These are phyloP conservation scores for Acacia crassicarpa DNA, from an alignment of 306 rosid species.

Conservation along the genomic window DNA sequence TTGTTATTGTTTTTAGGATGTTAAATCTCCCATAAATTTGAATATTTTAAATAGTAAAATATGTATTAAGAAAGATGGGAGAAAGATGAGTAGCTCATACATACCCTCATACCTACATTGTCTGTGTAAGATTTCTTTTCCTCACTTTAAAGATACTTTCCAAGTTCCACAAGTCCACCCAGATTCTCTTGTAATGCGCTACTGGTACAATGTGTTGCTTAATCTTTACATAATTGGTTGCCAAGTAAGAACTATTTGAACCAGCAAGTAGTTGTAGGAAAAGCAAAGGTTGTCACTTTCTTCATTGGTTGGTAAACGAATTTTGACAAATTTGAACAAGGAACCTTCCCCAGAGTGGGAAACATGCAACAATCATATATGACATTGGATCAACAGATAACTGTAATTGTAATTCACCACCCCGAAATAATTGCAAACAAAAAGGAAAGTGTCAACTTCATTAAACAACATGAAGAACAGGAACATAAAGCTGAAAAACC, in stretches of 20 bases:
- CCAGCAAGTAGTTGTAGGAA: slow-evolving; percentile 17
- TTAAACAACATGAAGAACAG: not conserved
- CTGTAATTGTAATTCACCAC: not conserved
- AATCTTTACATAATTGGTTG: slow-evolving; percentile 20
- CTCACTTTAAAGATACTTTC: not conserved
- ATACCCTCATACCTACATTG: not conserved
- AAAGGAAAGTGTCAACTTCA: not conserved
- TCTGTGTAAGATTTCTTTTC: not conserved
- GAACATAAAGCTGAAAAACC: not conserved
- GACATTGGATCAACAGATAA: not conserved
- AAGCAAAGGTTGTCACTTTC: slow-evolving; percentile 23
- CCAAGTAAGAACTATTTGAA: slow-evolving; percentile 19
- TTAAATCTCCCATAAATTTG: not conserved
- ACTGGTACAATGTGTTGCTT: slow-evolving; percentile 13
- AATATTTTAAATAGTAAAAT: not conserved
- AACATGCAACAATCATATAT: not conserved
- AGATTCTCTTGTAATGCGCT: not conserved
- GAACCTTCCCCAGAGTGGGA: not conserved
- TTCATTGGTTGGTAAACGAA: slow-evolving; percentile 23
- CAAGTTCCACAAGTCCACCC: not conserved
- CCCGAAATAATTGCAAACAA: not conserved
- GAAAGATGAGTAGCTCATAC: not conserved
- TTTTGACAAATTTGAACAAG: slow-evolving; percentile 11
- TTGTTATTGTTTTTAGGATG: not conserved
- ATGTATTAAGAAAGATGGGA: not conserved